phyloP scores from a whole-genome alignment of 1,284 basidiomycete genomes.

The Trichosporon asahii region DNA sequence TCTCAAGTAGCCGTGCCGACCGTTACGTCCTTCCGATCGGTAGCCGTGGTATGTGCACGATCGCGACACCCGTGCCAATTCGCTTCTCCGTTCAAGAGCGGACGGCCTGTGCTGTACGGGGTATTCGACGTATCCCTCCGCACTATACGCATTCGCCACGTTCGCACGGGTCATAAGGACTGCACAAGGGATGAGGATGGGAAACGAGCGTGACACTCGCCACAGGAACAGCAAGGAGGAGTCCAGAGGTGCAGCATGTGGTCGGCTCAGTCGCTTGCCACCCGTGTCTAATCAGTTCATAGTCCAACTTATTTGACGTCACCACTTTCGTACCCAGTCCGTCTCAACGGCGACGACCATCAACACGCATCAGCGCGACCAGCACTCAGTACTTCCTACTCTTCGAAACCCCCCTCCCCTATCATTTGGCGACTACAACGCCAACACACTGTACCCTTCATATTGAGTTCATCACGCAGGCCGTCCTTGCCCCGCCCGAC shows the following conservation, averaged over 20 bases:
- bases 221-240: background rate
- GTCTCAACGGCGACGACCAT: background rate
- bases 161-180: background rate
- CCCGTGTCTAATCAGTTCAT: background rate
- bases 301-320: constrained; percentile 4
- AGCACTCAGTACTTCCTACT: background rate
- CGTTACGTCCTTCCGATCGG: background rate
- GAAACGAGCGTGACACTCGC: background rate
- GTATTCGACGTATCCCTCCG: background rate
- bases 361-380: background rate
- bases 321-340: background rate
- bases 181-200: background rate
- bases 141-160: background rate
- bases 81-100: background rate
- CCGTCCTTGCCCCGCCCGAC: constrained; percentile 3
- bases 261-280: background rate
- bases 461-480: background rate
- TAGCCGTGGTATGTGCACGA: background rate
- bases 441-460: background rate
- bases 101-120: background rate
- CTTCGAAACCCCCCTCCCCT: background rate
- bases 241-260: background rate
- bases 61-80: background rate
- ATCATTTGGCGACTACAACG: constrained; percentile 3
- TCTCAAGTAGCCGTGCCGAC: background rate